Percentiles rank a stretch among this genome's conserved stretches.
Evolutionary conservation across 2,329 filamentous ascomycete species (phyloP).

Genomic region (Penicillium decumbens): DNA sequence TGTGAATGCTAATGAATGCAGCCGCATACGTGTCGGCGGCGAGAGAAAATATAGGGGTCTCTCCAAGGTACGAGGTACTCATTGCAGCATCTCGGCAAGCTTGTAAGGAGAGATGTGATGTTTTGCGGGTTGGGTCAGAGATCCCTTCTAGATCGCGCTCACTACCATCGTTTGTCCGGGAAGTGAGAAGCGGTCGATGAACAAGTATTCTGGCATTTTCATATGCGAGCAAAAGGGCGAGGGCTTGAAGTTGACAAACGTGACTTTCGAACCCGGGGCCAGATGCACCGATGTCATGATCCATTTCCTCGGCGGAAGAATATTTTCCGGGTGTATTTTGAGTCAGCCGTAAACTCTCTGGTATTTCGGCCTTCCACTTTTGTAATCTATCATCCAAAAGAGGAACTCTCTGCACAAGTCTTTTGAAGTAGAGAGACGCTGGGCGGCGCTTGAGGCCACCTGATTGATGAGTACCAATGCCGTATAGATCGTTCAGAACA

Average conservation of each 20-base stretch:
- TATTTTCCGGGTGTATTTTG: not conserved
- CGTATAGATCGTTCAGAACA: conserved; percentile 18
- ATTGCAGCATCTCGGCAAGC: conserved; percentile 21
- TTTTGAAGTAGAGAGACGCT: not conserved
- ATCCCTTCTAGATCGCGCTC: not conserved
- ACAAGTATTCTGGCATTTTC: conserved; percentile 34
- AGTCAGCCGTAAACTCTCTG: conserved; percentile 4
- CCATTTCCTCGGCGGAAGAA: conserved; percentile 17
- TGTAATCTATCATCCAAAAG: conserved; percentile 5
- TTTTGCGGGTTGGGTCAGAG: not conserved
- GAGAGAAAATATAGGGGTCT: conserved; percentile 10
- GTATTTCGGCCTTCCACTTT: conserved; percentile 18
- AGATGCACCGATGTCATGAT: conserved; percentile 22
- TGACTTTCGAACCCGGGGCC: conserved; percentile 23
- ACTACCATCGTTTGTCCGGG: conserved; percentile 5
- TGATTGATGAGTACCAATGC: no score
- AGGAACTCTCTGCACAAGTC: conserved; percentile 7
- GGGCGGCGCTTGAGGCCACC: no score
- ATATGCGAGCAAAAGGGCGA: conserved; percentile 32
- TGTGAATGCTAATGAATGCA: conserved; percentile 25
- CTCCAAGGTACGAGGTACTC: conserved; percentile 11
- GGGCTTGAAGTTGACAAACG: conserved; percentile 31
- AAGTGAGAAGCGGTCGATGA: conserved; percentile 26
- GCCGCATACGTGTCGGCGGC: conserved; percentile 24
- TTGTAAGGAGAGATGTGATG: conserved; percentile 8